Evolutionary conservation across 768 basidiomycete species (phyloP), one percentile per base, ranked within the genome.

Genomic region (Mycena capillaripes): DNA sequence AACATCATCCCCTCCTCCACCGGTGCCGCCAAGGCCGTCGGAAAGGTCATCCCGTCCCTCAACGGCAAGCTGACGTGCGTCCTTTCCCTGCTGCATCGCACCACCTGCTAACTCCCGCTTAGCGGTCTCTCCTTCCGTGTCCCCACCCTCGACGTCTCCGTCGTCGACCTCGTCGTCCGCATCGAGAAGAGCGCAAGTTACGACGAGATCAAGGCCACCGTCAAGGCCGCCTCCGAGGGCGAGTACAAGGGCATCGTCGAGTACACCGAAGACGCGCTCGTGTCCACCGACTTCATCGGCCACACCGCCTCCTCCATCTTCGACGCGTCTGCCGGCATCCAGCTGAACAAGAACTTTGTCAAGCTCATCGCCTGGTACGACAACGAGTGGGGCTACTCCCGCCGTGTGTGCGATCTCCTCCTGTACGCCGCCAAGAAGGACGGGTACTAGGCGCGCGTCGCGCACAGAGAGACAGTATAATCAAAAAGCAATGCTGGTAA

Each of bases 1-100:
- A 99, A 99, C 91, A 98, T 99, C 87, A 99, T 99, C 82, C 97
- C 97, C 59, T 98, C 97, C 27, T 97, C 97, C 77, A 98, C 97
- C 76, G 97, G 97, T 85, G 97, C 97, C 75, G 97, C 97, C 83
- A 99, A 99, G 91, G 97, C 97, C 75, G 96, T 97, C 81, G 97
- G 97, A 79, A 97, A 98, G 89, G 97, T 99, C 84, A 98, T 99
- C 82, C 97, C 97, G 71, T 82, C 84, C 60, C 90, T 99, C 77
- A 98, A 98, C 86, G 97, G 97, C 86, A 99, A 98, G 88, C 92
- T 99, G 80, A 99, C 97, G 94, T 95, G 81, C 78, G 92, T 84
- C 25, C 65, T 34, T 61, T 3, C 74, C n/a, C 27, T 34, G 5
- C 16, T 29, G 21, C 14, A 23, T 25, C 53, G 29, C 23, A 12